Evolutionary conservation across 164 flowering plant species (phyloP), one percentile per base, ranked within the genome.

Genomic region (Stephania cephalantha): DNA sequence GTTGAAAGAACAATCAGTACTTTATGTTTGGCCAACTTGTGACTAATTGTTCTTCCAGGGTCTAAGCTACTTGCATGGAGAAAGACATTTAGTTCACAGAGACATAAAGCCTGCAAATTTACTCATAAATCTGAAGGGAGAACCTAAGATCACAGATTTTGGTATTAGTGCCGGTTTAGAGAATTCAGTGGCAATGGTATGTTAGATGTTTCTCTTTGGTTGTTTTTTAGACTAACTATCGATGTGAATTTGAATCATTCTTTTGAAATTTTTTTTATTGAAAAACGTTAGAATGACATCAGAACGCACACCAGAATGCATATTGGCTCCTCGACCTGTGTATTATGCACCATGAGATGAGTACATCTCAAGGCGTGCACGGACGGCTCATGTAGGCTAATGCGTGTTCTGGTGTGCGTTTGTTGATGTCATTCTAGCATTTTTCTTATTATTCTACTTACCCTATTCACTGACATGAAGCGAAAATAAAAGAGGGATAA

Each of bases 91-190:
- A 74, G 99, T 96, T 74, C 99, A 94, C 80, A 89, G 99, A 88
- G 99, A 96, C 79, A 96, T 96, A 65, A 96, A 96, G 86, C 99
- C 99, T 20, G 99, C 99, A 75, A 96, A 96, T 88, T 82, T 96
- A 85, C 98, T 96, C 58, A 86, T 96, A 69, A 94, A 96, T 84
- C 93, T 96, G 73, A 96, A 96, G 78, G 99, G 99, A 72, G 97
- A 92, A 84, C 88, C 99, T 44, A 94, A 96, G 84, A 96, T 96
- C 75, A 96, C 99, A 22, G 98, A 96, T 87, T 96, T 96, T 84
- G 98, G 99, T 68, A 96, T 96, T 63, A 93, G 99, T 85, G 97
- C 99, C 78, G 99, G 99, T 74, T 82, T 96, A 74, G 98, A 96
- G 87, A 94, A 88, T 76, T 94, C 98, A 50, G 76, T 90, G 88